Evolutionary conservation across 2,329 filamentous ascomycete species (phyloP), one percentile per base, ranked within the genome.

Genomic region (Penicillium sclerotiorum): DNA sequence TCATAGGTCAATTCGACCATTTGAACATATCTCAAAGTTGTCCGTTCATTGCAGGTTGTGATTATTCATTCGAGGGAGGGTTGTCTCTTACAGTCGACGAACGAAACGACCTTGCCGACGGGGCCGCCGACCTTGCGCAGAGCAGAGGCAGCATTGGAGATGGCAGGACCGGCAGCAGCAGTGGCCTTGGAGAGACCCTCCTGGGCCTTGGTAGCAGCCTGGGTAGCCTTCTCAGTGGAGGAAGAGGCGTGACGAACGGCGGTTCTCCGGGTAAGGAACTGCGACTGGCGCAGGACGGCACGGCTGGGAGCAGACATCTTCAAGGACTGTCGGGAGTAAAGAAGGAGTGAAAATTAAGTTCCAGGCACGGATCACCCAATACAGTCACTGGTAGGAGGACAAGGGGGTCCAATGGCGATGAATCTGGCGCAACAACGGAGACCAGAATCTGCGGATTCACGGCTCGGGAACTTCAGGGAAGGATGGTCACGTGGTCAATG

Each of bases 131-230:
- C 81, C 76, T 85, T 88, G 71, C 84, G 80, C 62, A 95, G 75
- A 50, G 88, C 84, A 67, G 77, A 82, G 49, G 88, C 88, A 62
- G 88, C 89, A 69, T 83, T 86, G 62, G 82, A 80, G 64, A 95
- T 79, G 54, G 86, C 89, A 54, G 89, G 86, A 49, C 89, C 89
- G 63, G 91, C 92, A 46, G 89, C 85, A 64, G 88, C 86, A 58
- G 87, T 80, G 65, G 94, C 92, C 69, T 86, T 85, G 64, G 88
- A 90, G 47, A 96, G 83, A 58, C 91, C 90, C 76, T 95, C 81
- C 59, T 86, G 82, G 51, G 90, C 91, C 81, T 90, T 90, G 22
- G 73, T 72, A 18, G 67, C 68, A 49, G 68, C 64, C 39, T 70
- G 68, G 37, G 73, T 69, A 39, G 74, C 71, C 66, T 77, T 77